phyloP scores from a whole-genome alignment of 331 rosid species.

The Malus hybrid region DNA sequence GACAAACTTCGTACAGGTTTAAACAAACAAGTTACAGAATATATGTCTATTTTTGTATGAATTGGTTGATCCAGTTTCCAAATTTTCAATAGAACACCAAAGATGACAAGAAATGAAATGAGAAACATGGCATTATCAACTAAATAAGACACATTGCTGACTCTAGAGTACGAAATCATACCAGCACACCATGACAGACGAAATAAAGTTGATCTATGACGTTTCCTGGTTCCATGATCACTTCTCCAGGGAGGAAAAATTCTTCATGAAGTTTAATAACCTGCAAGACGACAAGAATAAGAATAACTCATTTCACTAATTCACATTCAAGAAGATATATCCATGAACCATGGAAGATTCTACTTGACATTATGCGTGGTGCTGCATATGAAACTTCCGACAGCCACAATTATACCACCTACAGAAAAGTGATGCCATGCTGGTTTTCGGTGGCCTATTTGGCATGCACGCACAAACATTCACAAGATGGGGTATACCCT shows the following conservation, averaged over 20 bases:
- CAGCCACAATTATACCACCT: background rate
- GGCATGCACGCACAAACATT: background rate
- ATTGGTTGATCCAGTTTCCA: background rate
- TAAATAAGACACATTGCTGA: background rate
- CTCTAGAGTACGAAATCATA: constrained; percentile 30
- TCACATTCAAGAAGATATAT: constrained; percentile 1
- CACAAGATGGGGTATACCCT: background rate
- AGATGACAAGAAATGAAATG: background rate
- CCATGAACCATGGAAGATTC: background rate
- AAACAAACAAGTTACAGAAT: background rate
- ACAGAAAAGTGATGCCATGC: background rate
- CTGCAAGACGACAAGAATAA: constrained; percentile 33
- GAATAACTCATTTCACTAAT: constrained; percentile 6
- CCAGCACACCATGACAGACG: constrained; percentile 87
- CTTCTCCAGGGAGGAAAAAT: constrained; percentile 95
- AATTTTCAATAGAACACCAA: background rate
- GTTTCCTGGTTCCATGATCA: constrained; percentile 82
- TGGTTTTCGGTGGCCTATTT: background rate
- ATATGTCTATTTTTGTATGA: background rate
- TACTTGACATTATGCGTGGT: background rate
- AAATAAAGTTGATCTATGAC: constrained; percentile 92
- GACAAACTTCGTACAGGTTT: background rate
- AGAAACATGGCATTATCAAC: background rate
- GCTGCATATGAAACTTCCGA: background rate
- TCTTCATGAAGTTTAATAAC: constrained; percentile 85